Base-by-base conservation (phyloP, 306 rosid genomes). In the Cucurbita ficifolia region DNA sequence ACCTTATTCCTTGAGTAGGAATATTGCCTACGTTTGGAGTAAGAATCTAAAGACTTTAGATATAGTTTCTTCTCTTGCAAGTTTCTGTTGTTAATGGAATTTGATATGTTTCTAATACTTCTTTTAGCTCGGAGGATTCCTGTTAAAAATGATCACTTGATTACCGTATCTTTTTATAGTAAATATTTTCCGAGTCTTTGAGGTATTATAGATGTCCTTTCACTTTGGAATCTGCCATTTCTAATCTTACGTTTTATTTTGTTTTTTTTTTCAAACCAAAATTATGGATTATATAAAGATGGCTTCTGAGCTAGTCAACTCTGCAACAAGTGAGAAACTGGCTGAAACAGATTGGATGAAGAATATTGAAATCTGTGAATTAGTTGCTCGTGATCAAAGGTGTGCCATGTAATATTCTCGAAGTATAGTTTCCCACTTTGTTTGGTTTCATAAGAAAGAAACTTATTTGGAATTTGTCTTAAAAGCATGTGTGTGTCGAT, bases 241-340 rank as follows among this genome's bases (percentile, higher is more conserved):
- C 71, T 38, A 63, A n/a, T 40, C 50, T 40, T n/a, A 64, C 17
- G 52, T 40, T 17, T 40, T 64, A 5, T 18, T 39, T 64, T 10
- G 29, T 8, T 10, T 2, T 40, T 64, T 9, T 14, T 57, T 24
- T 57, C 2, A 59, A 24, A 58, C 9, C 33, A 8, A 63, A 13
- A 40, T 64, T 40, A 64, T 51, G 71, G n/a, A 19, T 64, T 18
- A 43, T 64, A 39, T 9, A 40, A 81, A 64, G 82, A 93, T 93
- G 98, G 98, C 97, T n/a, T 76, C 92, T 52, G 96, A 90, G 79
- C 90, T 90, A 74, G 97, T 93, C 48, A 86, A 86, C 72, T 82
- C 85, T 57, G 98, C 98, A 33, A 93, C 98, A 38, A 90, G 93
- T 36, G 96, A 88, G 72, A 90, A 85, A 75, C 83, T 90, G 68